Evolutionary conservation across 192 early-diverging fungal species (phyloP), one percentile per base, ranked within the genome.

Genomic region (Spizellomyces sp.): DNA sequence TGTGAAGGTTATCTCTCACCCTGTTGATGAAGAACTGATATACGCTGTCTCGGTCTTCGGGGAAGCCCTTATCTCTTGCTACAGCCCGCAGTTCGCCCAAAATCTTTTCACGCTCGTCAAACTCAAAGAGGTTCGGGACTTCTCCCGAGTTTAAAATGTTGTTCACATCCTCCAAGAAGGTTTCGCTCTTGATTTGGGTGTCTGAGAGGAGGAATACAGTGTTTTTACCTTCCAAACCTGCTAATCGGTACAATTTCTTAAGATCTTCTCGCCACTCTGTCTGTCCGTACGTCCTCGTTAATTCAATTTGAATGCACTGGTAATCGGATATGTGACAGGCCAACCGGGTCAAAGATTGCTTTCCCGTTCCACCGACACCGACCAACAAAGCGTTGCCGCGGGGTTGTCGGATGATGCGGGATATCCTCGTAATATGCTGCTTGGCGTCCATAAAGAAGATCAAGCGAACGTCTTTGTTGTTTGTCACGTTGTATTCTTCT

Each of bases 401-500:
- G 9, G 86, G 86, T 54, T 87, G 86, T 15, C 86, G 71, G 45
- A 87, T 85, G 52, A 87, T 86, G 8, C 86, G 64, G 4, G 79
- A 77, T 48, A 87, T 87, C 45, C 86, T 60, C 5, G 78, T 77
- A 27, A 87, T 83, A 62, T 87, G 86, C 61, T 87, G 86, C 61
- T 84, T 80, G 41, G 86, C 86, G 59, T 87, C 86, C 78, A 84
- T 79, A 58, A 87, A 87, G 71, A 87, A 87, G 12, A 87, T 87
- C 22, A 87, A 74, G 4, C 86, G 47, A 15, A 83, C 69, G 48
- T 87, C 84, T 67, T 87, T 84, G 76, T 76, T 85, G 47, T 81
- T 73, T 12, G 84, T 88, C 5, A 88, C 86, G 62, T 88, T 88
- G 70, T 83, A 88, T 64, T 88, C 86, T 71, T 88, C 86, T n/a